These are phyloP conservation scores for Saturnispora dispora DNA, from an alignment of 805 yeast species.

Conservation along the genomic window DNA sequence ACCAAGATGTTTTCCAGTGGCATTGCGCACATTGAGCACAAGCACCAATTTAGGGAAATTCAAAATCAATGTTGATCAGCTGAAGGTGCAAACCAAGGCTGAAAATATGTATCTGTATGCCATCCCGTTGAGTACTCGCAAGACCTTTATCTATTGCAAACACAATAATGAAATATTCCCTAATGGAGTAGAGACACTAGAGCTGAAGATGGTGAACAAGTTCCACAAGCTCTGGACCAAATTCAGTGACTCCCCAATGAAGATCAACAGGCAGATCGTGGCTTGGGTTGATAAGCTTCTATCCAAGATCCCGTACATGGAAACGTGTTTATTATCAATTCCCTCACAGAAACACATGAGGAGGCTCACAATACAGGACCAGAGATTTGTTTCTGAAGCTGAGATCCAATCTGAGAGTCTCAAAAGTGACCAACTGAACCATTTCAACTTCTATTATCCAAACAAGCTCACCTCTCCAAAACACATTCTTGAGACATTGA, in stretches of 20 bases:
- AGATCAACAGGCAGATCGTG: slow-evolving; percentile 54
- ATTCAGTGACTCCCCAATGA: slow-evolving; percentile 44
- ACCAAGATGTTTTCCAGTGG: background rate
- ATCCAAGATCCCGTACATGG: slow-evolving; percentile 69
- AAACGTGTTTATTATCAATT: slow-evolving; percentile 61
- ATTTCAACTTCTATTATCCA: slow-evolving; percentile 47
- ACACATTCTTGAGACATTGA: slow-evolving; percentile 32
- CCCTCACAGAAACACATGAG: slow-evolving; percentile 60
- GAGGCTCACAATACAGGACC: slow-evolving; percentile 28
- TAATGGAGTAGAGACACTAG: slow-evolving; percentile 27
- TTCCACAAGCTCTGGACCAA: slow-evolving; percentile 57
- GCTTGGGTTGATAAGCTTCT: slow-evolving; percentile 41
- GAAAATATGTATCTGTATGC: slow-evolving; percentile 49
- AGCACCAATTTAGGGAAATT: background rate
- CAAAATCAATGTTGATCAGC: background rate
- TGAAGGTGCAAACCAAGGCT: background rate
- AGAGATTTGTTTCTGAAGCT: slow-evolving; percentile 3
- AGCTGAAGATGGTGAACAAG: slow-evolving; percentile 35
- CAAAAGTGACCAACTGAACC: slow-evolving; percentile 23
- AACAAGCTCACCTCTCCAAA: slow-evolving; percentile 24
- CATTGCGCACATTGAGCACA: background rate
- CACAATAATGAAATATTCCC: slow-evolving; percentile 33
- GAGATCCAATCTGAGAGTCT: slow-evolving; percentile 12
- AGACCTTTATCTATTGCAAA: slow-evolving; percentile 62
- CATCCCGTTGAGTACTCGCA: slow-evolving; percentile 58